phyloP scores from a whole-genome alignment of 176 grass and related monocot genomes.

The Neostapfia colusana region DNA sequence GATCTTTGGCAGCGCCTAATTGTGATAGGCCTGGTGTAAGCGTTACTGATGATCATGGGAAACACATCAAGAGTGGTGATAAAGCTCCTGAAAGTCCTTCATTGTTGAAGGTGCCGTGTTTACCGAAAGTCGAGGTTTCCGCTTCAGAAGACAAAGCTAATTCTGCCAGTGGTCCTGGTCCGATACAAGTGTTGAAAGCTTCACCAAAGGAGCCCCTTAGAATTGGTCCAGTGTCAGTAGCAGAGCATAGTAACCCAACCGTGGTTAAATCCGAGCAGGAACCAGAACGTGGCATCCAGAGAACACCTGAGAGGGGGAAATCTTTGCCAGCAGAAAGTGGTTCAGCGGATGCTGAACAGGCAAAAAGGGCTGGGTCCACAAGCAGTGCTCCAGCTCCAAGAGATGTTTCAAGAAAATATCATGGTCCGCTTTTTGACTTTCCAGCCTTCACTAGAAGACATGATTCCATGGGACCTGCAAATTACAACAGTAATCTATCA shows the following conservation, averaged over 20 bases:
- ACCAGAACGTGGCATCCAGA: conserved; percentile 59
- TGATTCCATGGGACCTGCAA: conserved; percentile 67
- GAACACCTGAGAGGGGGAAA: conserved; percentile 77
- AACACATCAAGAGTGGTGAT: conserved; percentile 46
- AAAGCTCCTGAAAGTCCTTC: conserved; percentile 50
- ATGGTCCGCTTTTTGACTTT: conserved; percentile 95
- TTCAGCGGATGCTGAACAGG: conserved; percentile 55
- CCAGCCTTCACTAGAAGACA: conserved; percentile 92
- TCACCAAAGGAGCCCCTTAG: conserved; percentile 63
- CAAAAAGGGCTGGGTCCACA: conserved; percentile 64
- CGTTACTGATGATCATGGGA: conserved; percentile 49
- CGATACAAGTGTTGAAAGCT: conserved; percentile 47
- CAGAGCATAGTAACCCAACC: conserved; percentile 47
- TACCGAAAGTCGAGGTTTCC: conserved; percentile 72
- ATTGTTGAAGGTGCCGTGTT: conserved; percentile 42
- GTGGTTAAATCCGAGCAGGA: conserved; percentile 92
- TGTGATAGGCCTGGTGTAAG: conserved; percentile 38
- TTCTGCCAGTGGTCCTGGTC: conserved; percentile 37
- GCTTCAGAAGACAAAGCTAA: conserved; percentile 60
- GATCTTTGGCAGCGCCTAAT: conserved; percentile 32
- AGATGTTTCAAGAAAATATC: too few species aligned
- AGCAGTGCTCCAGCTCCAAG: conserved; percentile 52
- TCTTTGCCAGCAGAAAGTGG: conserved; percentile 63
- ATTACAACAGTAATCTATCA: conserved; percentile 75
- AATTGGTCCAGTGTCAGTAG: conserved; percentile 50